Percentiles rank a stretch among this genome's conserved stretches.
Evolutionary conservation across 169 alveolate species (phyloP).

Genomic region (Toxoplasma gondii): DNA sequence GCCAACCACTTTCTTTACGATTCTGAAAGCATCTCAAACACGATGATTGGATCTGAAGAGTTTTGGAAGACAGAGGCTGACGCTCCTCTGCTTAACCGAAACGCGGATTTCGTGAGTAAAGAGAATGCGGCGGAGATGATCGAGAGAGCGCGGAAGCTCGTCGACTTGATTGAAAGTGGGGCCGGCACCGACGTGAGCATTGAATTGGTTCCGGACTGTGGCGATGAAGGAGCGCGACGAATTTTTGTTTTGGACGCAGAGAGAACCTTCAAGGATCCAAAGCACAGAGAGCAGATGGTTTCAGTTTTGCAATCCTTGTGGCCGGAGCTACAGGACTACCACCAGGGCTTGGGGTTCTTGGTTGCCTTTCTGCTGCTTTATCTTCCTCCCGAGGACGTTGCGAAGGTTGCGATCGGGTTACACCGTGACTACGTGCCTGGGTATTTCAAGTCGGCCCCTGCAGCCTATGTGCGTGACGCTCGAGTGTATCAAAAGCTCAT

Average conservation of each 20-base stretch:
- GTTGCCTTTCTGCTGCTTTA: conserved; percentile 72
- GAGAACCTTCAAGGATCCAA: conserved; percentile 70
- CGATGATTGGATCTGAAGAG: conserved; percentile 67
- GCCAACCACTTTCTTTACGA: too few species aligned
- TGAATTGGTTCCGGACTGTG: conserved; percentile 53
- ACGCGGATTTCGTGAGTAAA: conserved; percentile 57
- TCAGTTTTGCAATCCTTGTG: conserved; percentile 43
- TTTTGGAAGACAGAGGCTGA: conserved; percentile 76
- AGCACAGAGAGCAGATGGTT: conserved; percentile 66
- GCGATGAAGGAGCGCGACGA: conserved; percentile 66
- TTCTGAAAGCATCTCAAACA: neutral
- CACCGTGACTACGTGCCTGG: conserved; percentile 76
- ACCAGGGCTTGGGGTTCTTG: conserved; percentile 78
- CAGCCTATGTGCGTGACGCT: conserved; percentile 77
- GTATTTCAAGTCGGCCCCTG: conserved; percentile 77
- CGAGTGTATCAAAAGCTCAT: conserved; percentile 71
- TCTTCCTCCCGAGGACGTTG: conserved; percentile 70
- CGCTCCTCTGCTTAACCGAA: conserved; percentile 76
- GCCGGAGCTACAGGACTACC: conserved; percentile 73
- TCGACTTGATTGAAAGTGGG: conserved; percentile 65
- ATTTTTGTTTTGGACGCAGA: conserved; percentile 76
- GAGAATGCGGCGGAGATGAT: conserved; percentile 61
- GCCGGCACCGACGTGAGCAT: conserved; percentile 29
- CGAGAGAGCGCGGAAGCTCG: conserved; percentile 68
- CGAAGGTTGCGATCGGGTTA: conserved; percentile 66